phyloP scores from a whole-genome alignment of 2,329 filamentous ascomycete genomes.

The Aspergillus carbonarius region DNA sequence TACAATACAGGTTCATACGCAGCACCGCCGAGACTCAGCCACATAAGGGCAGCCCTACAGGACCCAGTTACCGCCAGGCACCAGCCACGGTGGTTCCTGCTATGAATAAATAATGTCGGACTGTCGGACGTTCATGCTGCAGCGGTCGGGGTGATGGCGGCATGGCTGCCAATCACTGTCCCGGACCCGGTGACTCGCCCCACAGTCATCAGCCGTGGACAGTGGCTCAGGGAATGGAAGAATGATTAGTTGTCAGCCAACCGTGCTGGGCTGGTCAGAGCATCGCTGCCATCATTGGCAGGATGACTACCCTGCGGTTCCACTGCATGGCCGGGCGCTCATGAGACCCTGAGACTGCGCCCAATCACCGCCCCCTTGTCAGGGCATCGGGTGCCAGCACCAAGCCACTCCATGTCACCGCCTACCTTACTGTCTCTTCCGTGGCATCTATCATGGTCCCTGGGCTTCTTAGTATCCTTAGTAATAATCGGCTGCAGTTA shows the following conservation, averaged over 20 bases:
- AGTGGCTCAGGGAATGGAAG: constrained; percentile 5
- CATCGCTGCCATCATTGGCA: neutral
- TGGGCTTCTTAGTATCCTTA: constrained; percentile 5
- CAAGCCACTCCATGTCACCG: neutral
- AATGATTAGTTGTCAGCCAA: constrained; percentile 12
- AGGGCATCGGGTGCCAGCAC: neutral
- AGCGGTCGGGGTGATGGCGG: neutral
- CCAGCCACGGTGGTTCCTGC: constrained; percentile 11
- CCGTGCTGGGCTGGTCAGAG: neutral
- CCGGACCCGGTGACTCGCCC: neutral
- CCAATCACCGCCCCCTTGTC: constrained; percentile 3
- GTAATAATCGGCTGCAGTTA: constrained; percentile 8
- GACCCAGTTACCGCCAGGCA: constrained; percentile 5
- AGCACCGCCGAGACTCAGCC: constrained; percentile 7
- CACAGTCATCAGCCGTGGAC: neutral
- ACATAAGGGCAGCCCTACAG: constrained; percentile 14
- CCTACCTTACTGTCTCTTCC: neutral
- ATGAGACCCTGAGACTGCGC: constrained; percentile 2
- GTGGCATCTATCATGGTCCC: neutral
- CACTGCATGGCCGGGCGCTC: constrained; percentile 1
- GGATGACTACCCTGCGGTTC: neutral
- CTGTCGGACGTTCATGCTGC: neutral
- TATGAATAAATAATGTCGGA: neutral
- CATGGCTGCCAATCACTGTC: neutral
- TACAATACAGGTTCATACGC: constrained; percentile 13